These are phyloP conservation scores for Candida lessepsii DNA, from an alignment of 805 yeast genomes.

Conservation along the genomic window DNA sequence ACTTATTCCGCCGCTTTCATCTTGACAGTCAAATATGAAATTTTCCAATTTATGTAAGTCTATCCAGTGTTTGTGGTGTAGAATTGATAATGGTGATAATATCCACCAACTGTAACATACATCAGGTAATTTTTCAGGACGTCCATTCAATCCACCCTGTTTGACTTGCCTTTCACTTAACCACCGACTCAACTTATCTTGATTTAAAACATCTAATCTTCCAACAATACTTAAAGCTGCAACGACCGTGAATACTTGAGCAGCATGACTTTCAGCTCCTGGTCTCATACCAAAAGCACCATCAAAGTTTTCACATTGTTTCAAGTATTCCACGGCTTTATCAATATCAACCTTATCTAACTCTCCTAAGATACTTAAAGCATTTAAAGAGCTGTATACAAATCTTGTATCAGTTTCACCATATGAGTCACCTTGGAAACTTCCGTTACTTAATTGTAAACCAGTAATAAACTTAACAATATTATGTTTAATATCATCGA, in stretches of 20 bases:
- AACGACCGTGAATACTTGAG: constrained; percentile 83
- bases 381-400: constrained; percentile 76
- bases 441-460: constrained; percentile 61
- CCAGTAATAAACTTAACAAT: constrained; percentile 27
- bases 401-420: constrained; percentile 95
- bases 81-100: constrained; percentile 66
- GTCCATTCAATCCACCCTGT: constrained; percentile 91
- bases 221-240: constrained; percentile 74
- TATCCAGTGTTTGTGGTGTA: constrained; percentile 75
- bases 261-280: constrained; percentile 94
- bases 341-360: constrained; percentile 55
- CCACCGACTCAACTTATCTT: constrained; percentile 69
- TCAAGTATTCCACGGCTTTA: constrained; percentile 64
- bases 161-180: constrained; percentile 81
- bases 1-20: constrained; percentile 84
- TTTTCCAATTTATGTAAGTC: constrained; percentile 56
- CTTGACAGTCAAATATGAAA: constrained; percentile 80
- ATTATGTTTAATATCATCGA: constrained; percentile 31
- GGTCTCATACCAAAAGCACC: constrained; percentile 95
- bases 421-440: constrained; percentile 84
- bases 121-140: constrained; percentile 94
- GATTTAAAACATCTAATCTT: constrained; percentile 45
- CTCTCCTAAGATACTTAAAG: constrained; percentile 65
- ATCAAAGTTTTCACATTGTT: constrained; percentile 81
- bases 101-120: constrained; percentile 99